These are phyloP conservation scores for Pseudohalonectria lignicola DNA, from an alignment of 2,329 filamentous ascomycete species.

Conservation along the genomic window DNA sequence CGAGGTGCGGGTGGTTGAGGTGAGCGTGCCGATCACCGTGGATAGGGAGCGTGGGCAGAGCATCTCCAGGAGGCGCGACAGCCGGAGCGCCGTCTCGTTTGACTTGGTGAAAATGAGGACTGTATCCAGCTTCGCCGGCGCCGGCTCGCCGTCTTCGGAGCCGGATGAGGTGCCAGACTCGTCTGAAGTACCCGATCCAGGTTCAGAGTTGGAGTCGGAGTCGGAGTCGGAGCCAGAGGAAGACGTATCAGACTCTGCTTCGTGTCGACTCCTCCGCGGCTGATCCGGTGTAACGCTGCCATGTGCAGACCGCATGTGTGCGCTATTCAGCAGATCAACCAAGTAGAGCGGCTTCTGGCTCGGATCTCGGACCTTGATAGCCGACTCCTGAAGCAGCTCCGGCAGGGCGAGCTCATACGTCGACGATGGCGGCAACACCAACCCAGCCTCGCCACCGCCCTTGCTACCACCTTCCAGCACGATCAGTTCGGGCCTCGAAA, in stretches of 20 bases:
- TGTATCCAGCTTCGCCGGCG: constrained; percentile 10
- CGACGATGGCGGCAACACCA: neutral
- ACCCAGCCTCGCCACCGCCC: constrained; percentile 7
- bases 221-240: constrained; percentile 15
- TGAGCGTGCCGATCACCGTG: constrained; percentile 55
- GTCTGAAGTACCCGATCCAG: too few relatives aligned
- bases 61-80: constrained; percentile 67
- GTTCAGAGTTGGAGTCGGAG: constrained; percentile 9
- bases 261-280: constrained; percentile 17
- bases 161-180: constrained; percentile 13
- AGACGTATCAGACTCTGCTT: constrained; percentile 16
- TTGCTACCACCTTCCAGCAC: constrained; percentile 47
- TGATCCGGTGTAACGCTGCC: constrained; percentile 4
- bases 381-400: constrained; percentile 48
- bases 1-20: constrained; percentile 66
- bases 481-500: constrained; percentile 65
- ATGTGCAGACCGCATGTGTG: constrained; percentile 26
- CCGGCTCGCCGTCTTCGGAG: constrained; percentile 17
- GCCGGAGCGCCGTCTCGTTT: constrained; percentile 76
- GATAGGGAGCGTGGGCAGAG: constrained; percentile 48
- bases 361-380: constrained; percentile 56
- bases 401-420: constrained; percentile 44
- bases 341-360: constrained; percentile 74
- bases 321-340: constrained; percentile 59
- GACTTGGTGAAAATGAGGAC: constrained; percentile 84